A percentile compares a stretch with the other conserved stretches of the same genome.
Conservation (phyloP, 352 stramenopile genomes). For the Blastocystis sp. region DNA sequence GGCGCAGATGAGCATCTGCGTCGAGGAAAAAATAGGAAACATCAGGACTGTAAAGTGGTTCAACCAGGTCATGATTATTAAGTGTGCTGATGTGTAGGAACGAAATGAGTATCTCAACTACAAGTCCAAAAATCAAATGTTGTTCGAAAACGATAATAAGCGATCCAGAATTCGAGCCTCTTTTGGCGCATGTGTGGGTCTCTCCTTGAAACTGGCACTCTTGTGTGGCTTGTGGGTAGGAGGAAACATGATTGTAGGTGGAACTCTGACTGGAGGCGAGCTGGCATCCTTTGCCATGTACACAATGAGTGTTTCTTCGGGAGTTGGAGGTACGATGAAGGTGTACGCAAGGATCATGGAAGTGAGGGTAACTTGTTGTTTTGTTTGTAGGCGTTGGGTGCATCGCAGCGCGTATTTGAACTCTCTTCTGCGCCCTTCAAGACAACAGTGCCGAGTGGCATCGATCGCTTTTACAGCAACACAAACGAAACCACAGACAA, state of each 20-base stretch:
- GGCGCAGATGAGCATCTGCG: slow-evolving; percentile 48
- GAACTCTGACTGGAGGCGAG: not conserved
- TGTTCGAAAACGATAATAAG: slow-evolving; percentile 58
- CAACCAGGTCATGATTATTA: not conserved
- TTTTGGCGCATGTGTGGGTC: slow-evolving; percentile 31
- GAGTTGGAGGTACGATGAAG: slow-evolving; percentile 34
- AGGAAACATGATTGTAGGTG: slow-evolving; percentile 50
- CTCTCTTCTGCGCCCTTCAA: not conserved
- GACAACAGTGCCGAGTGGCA: not conserved
- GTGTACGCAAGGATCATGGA: slow-evolving; percentile 56
- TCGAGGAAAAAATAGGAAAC: slow-evolving; percentile 55
- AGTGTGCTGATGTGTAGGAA: not conserved
- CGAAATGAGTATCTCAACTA: slow-evolving; percentile 55
- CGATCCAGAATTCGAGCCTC: slow-evolving; percentile 40
- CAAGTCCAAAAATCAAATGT: slow-evolving; percentile 33
- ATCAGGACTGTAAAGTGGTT: slow-evolving; percentile 60
- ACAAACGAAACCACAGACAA: slow-evolving; percentile 33
- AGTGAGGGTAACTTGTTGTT: not conserved
- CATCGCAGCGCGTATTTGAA: slow-evolving; percentile 45
- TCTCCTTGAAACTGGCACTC: slow-evolving; percentile 40
- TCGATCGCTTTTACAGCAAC: slow-evolving; percentile 47
- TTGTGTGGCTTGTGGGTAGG: slow-evolving; percentile 42
- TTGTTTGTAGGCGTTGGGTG: not conserved
- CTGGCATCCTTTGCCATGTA: slow-evolving; percentile 56
- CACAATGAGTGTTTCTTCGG: slow-evolving; percentile 49